Evolutionary conservation across 148 eudicot genomes (phyloP).

Genomic region (Linanthus parryae): DNA sequence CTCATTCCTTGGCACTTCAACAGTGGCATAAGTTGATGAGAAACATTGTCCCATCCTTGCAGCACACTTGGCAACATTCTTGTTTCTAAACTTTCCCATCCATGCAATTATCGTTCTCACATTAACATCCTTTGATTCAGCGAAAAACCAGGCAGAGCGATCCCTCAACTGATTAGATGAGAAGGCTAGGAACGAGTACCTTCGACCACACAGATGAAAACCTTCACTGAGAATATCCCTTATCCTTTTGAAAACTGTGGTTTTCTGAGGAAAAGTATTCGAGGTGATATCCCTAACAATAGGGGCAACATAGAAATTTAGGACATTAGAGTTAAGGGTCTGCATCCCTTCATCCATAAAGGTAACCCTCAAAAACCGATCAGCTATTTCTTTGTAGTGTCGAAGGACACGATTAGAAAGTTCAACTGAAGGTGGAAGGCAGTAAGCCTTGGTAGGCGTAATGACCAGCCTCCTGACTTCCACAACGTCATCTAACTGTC

Average conservation of each 20-base stretch:
- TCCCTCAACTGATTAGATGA: conserved; percentile 85
- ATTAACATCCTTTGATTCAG: conserved; percentile 36
- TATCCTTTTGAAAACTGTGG: conserved; percentile 51
- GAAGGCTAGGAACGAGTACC: conserved; percentile 70
- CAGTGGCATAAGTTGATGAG: conserved; percentile 88
- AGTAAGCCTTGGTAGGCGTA: conserved; percentile 85
- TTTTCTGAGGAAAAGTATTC: conserved; percentile 34
- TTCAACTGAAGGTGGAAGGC: conserved; percentile 78
- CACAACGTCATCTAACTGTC: conserved; percentile 37
- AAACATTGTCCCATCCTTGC: conserved; percentile 95
- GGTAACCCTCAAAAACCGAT: conserved; percentile 78
- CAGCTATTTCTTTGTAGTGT: conserved; percentile 47
- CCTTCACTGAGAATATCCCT: conserved; percentile 43
- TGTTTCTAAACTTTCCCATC: conserved; percentile 71
- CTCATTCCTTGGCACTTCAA: conserved; percentile 46
- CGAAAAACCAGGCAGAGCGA: conserved; percentile 97
- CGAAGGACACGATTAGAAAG: conserved; percentile 79
- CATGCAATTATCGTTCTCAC: conserved; percentile 37
- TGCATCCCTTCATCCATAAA: conserved; percentile 92
- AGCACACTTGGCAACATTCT: conserved; percentile 79
- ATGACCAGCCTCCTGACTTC: conserved; percentile 74
- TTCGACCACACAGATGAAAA: conserved; percentile 64
- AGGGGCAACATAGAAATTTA: conserved; percentile 50
- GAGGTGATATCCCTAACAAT: conserved; percentile 52
- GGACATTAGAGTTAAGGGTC: conserved; percentile 45